Evolutionary conservation across 495 filamentous ascomycete species (phyloP).

Genomic region (Aspergillus conjunctus): DNA sequence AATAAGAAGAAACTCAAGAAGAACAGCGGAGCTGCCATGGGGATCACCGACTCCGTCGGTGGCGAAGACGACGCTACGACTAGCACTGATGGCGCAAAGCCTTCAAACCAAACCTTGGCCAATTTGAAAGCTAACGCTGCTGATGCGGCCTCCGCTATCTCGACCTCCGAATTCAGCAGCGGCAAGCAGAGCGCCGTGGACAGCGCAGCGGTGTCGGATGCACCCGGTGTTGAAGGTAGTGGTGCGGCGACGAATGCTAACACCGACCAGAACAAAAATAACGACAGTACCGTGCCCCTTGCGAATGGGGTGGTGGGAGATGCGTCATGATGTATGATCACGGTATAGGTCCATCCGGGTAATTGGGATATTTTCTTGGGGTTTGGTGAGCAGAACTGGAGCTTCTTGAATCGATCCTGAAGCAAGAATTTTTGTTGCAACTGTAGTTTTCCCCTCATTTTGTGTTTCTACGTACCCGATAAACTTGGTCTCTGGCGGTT

Average conservation of each 20-base stretch:
- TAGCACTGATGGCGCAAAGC: conserved; percentile 28
- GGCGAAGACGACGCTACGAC: conserved; percentile 34
- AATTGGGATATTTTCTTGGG: conserved; percentile 4
- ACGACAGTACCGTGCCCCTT: conserved; percentile 24
- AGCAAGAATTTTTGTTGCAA: conserved; percentile 10
- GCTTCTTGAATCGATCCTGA: not conserved
- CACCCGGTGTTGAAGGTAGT: conserved; percentile 15
- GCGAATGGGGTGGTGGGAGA: conserved; percentile 40
- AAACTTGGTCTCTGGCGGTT: not conserved
- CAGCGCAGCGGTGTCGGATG: conserved; percentile 6
- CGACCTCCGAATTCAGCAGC: conserved; percentile 17
- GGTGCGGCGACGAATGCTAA: conserved; percentile 5
- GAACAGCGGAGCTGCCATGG: conserved; percentile 41
- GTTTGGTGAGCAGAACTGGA: conserved; percentile 4
- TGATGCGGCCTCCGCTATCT: conserved; percentile 25
- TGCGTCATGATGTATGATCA: conserved; percentile 29
- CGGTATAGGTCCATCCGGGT: not conserved
- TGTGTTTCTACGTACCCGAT: not conserved
- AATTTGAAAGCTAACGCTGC: conserved; percentile 26
- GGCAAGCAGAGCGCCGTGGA: conserved; percentile 15
- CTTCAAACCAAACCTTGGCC: conserved; percentile 15
- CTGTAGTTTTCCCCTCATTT: conserved; percentile 11
- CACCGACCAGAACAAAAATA: conserved; percentile 15
- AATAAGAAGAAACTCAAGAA: conserved; percentile 54
- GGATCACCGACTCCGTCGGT: conserved; percentile 32